Base-by-base conservation (phyloP, 2,329 filamentous ascomycete genomes). In the Fusarium bulbicola region DNA sequence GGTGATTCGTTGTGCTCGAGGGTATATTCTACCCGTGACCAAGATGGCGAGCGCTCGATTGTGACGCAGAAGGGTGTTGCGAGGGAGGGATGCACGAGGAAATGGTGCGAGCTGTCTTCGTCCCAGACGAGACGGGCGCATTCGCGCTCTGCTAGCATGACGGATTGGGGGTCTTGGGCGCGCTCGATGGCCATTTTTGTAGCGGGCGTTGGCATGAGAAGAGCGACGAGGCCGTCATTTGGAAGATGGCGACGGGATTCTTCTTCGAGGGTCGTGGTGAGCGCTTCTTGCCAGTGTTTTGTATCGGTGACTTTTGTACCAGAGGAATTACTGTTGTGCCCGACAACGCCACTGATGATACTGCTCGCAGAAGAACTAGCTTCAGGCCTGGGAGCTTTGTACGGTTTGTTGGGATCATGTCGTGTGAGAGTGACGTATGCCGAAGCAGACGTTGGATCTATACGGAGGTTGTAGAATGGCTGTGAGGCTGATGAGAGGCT, bases 101-200 rank as follows among this genome's bases (percentile, higher is more conserved):
- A 92, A 79, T 91, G 87, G 74, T 83, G 87, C 11, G 82, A 80
- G 63, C 84, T 86, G 76, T 92, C 90, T 36, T 88, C 87, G 76
- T 92, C 90, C 88, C 91, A 94, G n/a, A 93, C 89, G 5, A 95
- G 87, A 6, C 91, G 87, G 30, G 90, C 92, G 74, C 89, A 91
- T 81, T 94, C 92, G 37, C 88, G 86, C 78, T 92, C 90, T 1
- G 92, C 92, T 39, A 91, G 88, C 65, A 86, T 85, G 8, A 91
- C 85, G 15, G 91, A 87, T 1, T 87, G 84, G 5, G 87, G 84
- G 77, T 92, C 90, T 47, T 87, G 85, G 6, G 91, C 82, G 32
- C 87, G 85, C 65, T 92, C 90, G 3, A 91, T 83, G 4, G 90
- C 91, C 80, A 91, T 86, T 49, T 87, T 89, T 0, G 91, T 88